Percentiles rank a stretch among this genome's conserved stretches.
Conservation (phyloP, 805 yeast species). For the Ogataea angusta region DNA sequence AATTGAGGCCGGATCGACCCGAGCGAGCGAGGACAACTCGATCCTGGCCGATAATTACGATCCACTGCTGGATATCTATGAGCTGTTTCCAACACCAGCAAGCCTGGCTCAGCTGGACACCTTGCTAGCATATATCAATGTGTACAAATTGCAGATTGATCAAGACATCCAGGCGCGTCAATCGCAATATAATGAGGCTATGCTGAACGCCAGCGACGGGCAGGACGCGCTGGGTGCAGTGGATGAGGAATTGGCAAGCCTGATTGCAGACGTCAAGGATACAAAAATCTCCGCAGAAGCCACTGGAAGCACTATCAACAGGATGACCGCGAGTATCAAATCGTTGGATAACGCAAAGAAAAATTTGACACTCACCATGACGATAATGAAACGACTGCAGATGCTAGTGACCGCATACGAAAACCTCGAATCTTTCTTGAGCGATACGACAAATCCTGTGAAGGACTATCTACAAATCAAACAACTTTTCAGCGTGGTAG, state of each 20-base stretch:
- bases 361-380: conserved; percentile 81
- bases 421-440: conserved; percentile 47
- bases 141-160: conserved; percentile 50
- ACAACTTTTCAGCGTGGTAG: conserved; percentile 63
- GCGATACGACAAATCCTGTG: conserved; percentile 26
- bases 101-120: conserved; percentile 49
- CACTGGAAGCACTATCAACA: conserved; percentile 61
- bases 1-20: conserved; percentile 18
- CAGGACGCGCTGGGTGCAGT: conserved; percentile 26
- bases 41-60: conserved; percentile 44
- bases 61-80: conserved; percentile 50
- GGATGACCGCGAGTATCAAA: conserved; percentile 75
- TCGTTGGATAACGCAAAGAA: conserved; percentile 76
- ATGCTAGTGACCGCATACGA: conserved; percentile 78
- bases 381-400: conserved; percentile 79
- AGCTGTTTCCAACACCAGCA: conserved; percentile 49
- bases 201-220: conserved; percentile 17
- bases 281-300: conserved; percentile 46
- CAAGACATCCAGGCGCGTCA: conserved; percentile 40
- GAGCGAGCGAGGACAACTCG: conserved; percentile 2
- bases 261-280: conserved; percentile 44
- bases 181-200: conserved; percentile 31
- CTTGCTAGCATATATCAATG: conserved; percentile 46
- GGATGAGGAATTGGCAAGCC: conserved; percentile 35
- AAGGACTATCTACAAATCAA: conserved; percentile 51